Percentiles rank a stretch among this genome's conserved stretches.
phyloP scores from a whole-genome alignment of 1,139 yeast genomes.

The Yamadazyma pseudoaaseri region DNA sequence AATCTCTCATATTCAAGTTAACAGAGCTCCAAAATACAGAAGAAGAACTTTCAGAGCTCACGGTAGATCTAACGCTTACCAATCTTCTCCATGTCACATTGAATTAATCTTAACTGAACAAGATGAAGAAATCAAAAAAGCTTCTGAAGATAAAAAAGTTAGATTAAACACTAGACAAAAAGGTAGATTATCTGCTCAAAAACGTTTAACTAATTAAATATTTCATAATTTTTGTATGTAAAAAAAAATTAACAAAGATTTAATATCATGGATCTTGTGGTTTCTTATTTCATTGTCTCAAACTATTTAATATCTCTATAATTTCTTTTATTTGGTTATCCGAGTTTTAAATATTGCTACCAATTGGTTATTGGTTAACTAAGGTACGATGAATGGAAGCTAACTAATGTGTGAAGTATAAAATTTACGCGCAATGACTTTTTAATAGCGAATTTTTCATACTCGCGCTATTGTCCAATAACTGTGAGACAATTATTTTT shows the following conservation, averaged over 20 bases:
- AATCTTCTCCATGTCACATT: conserved; percentile 98
- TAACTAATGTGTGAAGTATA: background rate
- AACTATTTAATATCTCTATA: too few species aligned
- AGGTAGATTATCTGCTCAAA: conserved; percentile 88
- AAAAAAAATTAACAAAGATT: conserved; percentile 7
- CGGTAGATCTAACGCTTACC: conserved; percentile 99
- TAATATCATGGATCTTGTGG: conserved; percentile 9
- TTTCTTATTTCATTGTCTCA: too few species aligned
- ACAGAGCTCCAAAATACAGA: conserved; percentile 99
- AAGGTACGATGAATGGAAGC: too few species aligned
- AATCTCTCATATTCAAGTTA: conserved; percentile 98
- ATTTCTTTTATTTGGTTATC: too few species aligned
- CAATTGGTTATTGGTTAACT: too few species aligned
- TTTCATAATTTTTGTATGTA: conserved; percentile 10
- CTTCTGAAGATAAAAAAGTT: conserved; percentile 78
- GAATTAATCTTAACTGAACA: conserved; percentile 96
- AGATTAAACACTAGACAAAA: conserved; percentile 88
- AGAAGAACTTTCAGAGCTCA: conserved; percentile 99
- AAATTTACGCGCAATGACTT: conserved; percentile 3
- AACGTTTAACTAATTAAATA: conserved; percentile 41
- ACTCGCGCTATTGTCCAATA: conserved; percentile 11
- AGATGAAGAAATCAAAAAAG: conserved; percentile 92
- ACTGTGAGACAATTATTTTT: conserved; percentile 9
- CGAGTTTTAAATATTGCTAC: too few species aligned
- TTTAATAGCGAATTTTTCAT: conserved; percentile 1